Percentiles rank a stretch among this genome's conserved stretches.
Conservation (phyloP, 257 asterid genomes). For the Solanum tacnaense region DNA sequence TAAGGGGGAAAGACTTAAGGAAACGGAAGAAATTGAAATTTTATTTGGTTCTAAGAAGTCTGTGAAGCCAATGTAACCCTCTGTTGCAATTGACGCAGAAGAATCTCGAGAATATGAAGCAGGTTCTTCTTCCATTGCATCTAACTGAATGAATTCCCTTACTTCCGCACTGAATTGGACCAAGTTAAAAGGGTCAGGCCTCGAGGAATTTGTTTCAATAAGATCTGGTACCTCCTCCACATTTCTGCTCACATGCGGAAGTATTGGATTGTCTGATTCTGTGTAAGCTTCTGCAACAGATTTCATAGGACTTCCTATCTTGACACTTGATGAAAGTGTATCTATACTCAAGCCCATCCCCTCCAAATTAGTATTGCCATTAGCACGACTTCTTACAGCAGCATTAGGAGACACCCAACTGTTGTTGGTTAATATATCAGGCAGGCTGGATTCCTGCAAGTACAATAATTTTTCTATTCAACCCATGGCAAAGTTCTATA, state of each 20-base stretch:
- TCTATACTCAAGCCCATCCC: slow-evolving; percentile 16
- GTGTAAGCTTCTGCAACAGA: background rate
- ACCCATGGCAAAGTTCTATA: background rate
- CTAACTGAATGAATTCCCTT: slow-evolving; percentile 20
- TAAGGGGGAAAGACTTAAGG: slow-evolving; percentile 38
- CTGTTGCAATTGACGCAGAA: slow-evolving; percentile 10
- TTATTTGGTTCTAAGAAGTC: slow-evolving; percentile 48
- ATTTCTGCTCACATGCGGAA: slow-evolving; percentile 17
- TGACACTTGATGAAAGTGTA: slow-evolving; percentile 35
- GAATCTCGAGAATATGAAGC: slow-evolving; percentile 26
- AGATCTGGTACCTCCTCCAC: slow-evolving; percentile 13
- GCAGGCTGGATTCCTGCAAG: slow-evolving; percentile 51
- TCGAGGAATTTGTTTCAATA: slow-evolving; percentile 20
- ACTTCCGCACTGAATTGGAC: slow-evolving; percentile 25
- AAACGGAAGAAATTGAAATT: slow-evolving; percentile 44
- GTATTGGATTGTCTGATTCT: slow-evolving; percentile 32
- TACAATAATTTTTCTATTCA: slow-evolving; percentile 20
- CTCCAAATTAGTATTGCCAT: slow-evolving; percentile 4
- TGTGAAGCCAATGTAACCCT: slow-evolving; percentile 14
- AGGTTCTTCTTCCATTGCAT: slow-evolving; percentile 56
- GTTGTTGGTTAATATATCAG: slow-evolving; percentile 67
- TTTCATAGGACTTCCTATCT: slow-evolving; percentile 3
- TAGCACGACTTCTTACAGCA: slow-evolving; percentile 50
- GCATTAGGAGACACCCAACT: slow-evolving; percentile 84
- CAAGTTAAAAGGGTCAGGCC: slow-evolving; percentile 36